Evolutionary conservation across 2,329 filamentous ascomycete species (phyloP).

Genomic region (Ceratocystis albifundus): DNA sequence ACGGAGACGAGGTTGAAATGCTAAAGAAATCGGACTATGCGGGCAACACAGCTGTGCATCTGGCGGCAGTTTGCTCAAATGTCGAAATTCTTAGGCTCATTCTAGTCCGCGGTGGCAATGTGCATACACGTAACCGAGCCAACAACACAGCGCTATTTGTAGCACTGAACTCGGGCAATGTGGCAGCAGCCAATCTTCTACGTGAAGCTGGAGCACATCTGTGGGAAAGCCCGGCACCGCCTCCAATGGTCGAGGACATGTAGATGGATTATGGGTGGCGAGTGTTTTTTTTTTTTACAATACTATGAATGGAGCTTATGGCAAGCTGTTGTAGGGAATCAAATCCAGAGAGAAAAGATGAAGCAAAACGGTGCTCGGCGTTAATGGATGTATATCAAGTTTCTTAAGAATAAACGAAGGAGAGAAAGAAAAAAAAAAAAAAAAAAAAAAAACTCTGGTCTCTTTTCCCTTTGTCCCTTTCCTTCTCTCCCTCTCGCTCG

Average conservation of each 20-base stretch:
- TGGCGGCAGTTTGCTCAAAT: constrained; percentile 45
- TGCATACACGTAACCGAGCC: constrained; percentile 53
- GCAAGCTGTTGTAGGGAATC: background rate
- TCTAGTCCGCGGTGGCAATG: constrained; percentile 50
- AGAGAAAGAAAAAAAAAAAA: too few relatives aligned
- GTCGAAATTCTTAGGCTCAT: constrained; percentile 47
- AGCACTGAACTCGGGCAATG: constrained; percentile 46
- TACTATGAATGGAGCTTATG: background rate
- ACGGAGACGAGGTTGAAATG: constrained; percentile 51
- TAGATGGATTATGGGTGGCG: constrained; percentile 1
- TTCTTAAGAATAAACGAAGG: too few relatives aligned
- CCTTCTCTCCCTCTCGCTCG: background rate
- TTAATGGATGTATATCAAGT: background rate
- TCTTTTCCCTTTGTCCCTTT: background rate
- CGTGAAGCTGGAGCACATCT: constrained; percentile 49
- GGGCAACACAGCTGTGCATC: constrained; percentile 59
- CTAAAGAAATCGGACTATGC: constrained; percentile 69
- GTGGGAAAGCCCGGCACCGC: constrained; percentile 35
- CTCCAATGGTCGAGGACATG: constrained; percentile 13
- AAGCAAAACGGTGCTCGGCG: constrained; percentile 1
- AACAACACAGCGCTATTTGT: constrained; percentile 56
- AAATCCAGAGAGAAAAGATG: background rate
- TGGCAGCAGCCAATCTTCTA: constrained; percentile 43
- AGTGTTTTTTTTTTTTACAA: background rate
- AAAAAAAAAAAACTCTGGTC: background rate